Conservation (phyloP, 83 land plant genomes). For the Larix sibirica region DNA sequence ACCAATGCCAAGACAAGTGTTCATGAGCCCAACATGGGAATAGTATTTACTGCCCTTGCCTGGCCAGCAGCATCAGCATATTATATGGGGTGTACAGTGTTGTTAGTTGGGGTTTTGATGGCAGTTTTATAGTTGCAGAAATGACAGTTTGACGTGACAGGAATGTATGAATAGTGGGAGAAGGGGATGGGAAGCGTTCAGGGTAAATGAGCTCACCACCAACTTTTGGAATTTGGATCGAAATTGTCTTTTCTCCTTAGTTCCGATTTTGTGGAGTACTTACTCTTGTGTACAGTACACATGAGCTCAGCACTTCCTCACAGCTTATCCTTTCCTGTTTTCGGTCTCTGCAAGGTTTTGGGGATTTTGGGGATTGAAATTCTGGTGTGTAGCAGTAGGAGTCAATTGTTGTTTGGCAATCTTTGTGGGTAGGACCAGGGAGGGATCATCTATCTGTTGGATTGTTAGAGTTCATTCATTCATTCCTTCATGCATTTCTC, state of each 20-base stretch:
- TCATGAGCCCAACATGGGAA: too few species aligned
- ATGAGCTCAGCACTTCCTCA: too few species aligned
- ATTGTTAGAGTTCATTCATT: background rate
- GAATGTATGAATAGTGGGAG: background rate
- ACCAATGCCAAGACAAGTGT: too few species aligned
- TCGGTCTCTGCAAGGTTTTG: too few species aligned
- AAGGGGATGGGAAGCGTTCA: background rate
- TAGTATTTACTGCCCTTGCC: too few species aligned
- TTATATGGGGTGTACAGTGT: too few species aligned
- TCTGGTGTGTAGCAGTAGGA: background rate
- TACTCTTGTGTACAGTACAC: background rate
- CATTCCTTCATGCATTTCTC: conserved; percentile 60
- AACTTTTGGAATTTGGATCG: background rate
- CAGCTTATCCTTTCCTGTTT: too few species aligned
- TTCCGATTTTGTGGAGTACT: background rate
- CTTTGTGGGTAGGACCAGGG: background rate
- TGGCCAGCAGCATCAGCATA: too few species aligned
- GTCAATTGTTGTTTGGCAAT: background rate
- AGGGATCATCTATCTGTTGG: background rate
- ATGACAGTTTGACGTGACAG: conserved; percentile 12
- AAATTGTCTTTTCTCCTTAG: background rate
- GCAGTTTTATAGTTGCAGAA: background rate
- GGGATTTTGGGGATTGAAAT: background rate
- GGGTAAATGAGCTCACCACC: background rate
- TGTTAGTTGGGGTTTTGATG: too few species aligned